Evolutionary conservation across 805 yeast species (phyloP).

Genomic region (Candida wancherniae): DNA sequence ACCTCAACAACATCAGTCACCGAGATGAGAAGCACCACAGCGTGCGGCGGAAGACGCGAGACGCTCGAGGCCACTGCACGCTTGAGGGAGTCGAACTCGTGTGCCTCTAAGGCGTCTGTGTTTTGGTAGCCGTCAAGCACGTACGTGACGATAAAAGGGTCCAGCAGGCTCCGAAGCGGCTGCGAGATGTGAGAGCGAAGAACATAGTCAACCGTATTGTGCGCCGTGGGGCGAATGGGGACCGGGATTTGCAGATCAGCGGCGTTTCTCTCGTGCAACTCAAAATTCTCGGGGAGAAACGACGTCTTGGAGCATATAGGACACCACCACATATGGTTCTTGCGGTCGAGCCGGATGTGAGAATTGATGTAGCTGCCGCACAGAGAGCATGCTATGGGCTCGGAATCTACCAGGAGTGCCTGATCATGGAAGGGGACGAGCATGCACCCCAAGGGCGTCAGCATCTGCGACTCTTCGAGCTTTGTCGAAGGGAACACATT

Average conservation of each 20-base stretch:
- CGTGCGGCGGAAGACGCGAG: constrained; percentile 13
- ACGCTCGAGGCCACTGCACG: constrained; percentile 12
- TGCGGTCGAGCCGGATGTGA: constrained; percentile 25
- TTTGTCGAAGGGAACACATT: constrained; percentile 44
- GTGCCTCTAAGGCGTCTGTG: constrained; percentile 16
- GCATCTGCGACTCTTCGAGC: constrained; percentile 28
- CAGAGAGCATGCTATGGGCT: constrained; percentile 22
- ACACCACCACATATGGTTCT: constrained; percentile 36
- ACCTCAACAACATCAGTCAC: constrained; percentile 25
- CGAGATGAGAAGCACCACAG: constrained; percentile 23
- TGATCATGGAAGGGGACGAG: constrained; percentile 23
- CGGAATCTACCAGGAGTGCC: constrained; percentile 2
- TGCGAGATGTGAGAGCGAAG: constrained; percentile 26
- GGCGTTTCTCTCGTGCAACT: constrained; percentile 10
- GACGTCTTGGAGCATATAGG: constrained; percentile 29
- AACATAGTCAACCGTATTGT: constrained; percentile 27
- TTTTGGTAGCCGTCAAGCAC: constrained; percentile 31
- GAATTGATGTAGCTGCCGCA: constrained; percentile 30
- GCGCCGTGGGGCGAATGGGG: constrained; percentile 20
- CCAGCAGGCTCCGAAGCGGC: constrained; percentile 7
- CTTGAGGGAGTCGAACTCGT: constrained; percentile 13
- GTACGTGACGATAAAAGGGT: constrained; percentile 14
- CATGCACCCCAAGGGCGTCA: constrained; percentile 36
- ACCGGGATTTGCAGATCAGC: constrained; percentile 25
- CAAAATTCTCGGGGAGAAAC: constrained; percentile 19